Percentiles rank a stretch among this genome's conserved stretches.
phyloP scores from a whole-genome alignment of 768 basidiomycete species.

The Leucosporidium scottii region DNA sequence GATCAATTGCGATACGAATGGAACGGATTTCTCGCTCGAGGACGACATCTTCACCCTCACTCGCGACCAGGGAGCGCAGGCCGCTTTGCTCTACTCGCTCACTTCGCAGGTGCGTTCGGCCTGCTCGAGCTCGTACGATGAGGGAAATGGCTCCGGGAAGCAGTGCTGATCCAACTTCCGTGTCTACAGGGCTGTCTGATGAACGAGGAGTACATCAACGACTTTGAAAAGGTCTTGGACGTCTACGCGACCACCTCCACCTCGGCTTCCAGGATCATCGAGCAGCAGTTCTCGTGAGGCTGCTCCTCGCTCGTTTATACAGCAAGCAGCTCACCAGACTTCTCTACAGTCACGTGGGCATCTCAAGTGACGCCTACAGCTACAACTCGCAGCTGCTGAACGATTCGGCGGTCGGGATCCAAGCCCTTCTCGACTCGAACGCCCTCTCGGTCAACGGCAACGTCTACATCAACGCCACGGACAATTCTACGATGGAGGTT shows the following conservation, averaged over 20 bases:
- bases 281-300: conserved; percentile 29
- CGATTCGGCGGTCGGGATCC: conserved; percentile 53
- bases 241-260: conserved; percentile 66
- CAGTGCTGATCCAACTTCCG: too few species aligned
- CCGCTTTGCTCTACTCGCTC: conserved; percentile 71
- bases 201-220: conserved; percentile 60
- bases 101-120: conserved; percentile 45
- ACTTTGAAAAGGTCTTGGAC: conserved; percentile 67
- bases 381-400: conserved; percentile 47
- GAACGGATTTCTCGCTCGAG: conserved; percentile 47
- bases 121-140: too few species aligned
- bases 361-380: conserved; percentile 3
- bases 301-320: background rate
- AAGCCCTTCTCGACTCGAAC: conserved; percentile 41
- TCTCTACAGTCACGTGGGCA: conserved; percentile 14
- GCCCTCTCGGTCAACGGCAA: conserved; percentile 19
- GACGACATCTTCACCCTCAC: conserved; percentile 78
- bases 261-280: conserved; percentile 51
- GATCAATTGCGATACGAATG: conserved; percentile 71
- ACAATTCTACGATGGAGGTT: background rate
- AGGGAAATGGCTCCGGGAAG: too few species aligned
- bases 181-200: conserved; percentile 58
- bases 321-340: background rate
- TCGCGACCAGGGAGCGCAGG: conserved; percentile 66
- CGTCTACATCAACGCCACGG: conserved; percentile 8